These are phyloP conservation scores for Ophiostoma populinum DNA, from an alignment of 2,329 filamentous ascomycete genomes.

Conservation along the genomic window DNA sequence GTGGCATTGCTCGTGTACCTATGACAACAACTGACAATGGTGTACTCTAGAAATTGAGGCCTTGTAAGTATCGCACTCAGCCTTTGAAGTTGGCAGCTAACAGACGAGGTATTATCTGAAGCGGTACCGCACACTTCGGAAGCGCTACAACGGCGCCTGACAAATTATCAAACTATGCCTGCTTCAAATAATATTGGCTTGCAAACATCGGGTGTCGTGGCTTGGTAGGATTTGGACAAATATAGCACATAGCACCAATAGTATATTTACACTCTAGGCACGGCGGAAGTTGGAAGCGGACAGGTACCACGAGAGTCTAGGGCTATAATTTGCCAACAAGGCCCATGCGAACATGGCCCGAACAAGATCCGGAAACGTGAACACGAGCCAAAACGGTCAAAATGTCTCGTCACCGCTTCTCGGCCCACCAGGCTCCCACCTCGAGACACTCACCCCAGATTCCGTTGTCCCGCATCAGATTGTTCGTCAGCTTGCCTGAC, in stretches of 20 bases:
- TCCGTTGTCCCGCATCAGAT: conserved; percentile 63
- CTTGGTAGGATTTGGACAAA: too few relatives aligned
- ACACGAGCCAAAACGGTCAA: background rate
- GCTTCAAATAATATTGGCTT: too few relatives aligned
- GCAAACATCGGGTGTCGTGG: too few relatives aligned
- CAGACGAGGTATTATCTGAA: conserved; percentile 67
- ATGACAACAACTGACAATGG: conserved; percentile 4
- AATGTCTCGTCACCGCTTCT: conserved; percentile 31
- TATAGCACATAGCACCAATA: too few relatives aligned
- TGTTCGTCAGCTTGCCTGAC: conserved; percentile 73
- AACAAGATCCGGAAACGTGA: background rate
- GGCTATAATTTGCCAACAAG: too few relatives aligned
- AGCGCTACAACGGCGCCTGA: conserved; percentile 54
- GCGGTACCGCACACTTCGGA: conserved; percentile 68
- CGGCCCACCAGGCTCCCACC: conserved; percentile 76
- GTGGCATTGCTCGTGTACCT: background rate
- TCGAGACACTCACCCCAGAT: conserved; percentile 74
- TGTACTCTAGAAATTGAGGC: conserved; percentile 61
- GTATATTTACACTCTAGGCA: too few relatives aligned
- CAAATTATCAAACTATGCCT: too few relatives aligned
- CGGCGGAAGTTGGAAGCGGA: too few relatives aligned
- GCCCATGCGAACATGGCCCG: background rate
- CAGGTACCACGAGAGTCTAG: too few relatives aligned
- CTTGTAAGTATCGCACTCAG: conserved; percentile 46
- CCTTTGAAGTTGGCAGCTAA: background rate